Conservation (phyloP, 768 basidiomycete species). For the Dioszegia aurantiaca region DNA sequence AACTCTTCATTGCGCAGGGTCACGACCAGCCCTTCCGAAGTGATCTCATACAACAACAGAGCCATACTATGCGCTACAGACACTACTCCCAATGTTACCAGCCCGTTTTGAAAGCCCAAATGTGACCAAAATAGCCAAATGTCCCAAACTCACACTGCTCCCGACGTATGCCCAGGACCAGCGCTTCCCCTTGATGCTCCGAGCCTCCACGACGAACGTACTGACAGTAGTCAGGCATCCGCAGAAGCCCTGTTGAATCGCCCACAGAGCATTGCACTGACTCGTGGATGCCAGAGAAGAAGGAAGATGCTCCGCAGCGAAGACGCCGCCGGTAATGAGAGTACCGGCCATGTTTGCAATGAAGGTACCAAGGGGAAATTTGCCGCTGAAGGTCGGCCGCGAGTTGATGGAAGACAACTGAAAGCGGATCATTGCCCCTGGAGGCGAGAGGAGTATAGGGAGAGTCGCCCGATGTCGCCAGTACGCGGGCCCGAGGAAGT, state of each 20-base stretch:
- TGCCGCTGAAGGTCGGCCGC: slow-evolving; percentile 48
- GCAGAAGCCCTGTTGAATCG: slow-evolving; percentile 86
- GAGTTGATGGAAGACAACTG: slow-evolving; percentile 70
- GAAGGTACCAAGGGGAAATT: slow-evolving; percentile 51
- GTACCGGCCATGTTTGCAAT: slow-evolving; percentile 62
- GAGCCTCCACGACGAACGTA: slow-evolving; percentile 81
- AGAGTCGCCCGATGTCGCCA: slow-evolving; percentile 80
- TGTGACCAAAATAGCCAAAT: slow-evolving; percentile 68
- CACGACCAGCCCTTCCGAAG: no score
- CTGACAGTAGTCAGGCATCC: slow-evolving; percentile 92
- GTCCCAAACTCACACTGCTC: slow-evolving; percentile 67
- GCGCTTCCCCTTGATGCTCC: slow-evolving; percentile 57
- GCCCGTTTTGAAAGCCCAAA: slow-evolving; percentile 66
- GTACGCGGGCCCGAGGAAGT: slow-evolving; percentile 66
- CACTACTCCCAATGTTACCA: background rate
- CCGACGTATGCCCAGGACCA: slow-evolving; percentile 68
- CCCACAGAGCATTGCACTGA: slow-evolving; percentile 61
- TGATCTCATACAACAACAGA: no score
- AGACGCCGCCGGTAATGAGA: slow-evolving; percentile 72
- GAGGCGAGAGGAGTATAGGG: slow-evolving; percentile 82
- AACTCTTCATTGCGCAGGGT: no score
- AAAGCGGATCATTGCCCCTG: slow-evolving; percentile 82
- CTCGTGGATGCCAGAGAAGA: background rate
- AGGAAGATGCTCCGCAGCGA: slow-evolving; percentile 62
- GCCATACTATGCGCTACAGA: slow-evolving; percentile 16